Percentiles rank a stretch among this genome's conserved stretches.
Conservation (phyloP, 371 early-diverging fungal genomes). For the Rhizopus microsporus region DNA sequence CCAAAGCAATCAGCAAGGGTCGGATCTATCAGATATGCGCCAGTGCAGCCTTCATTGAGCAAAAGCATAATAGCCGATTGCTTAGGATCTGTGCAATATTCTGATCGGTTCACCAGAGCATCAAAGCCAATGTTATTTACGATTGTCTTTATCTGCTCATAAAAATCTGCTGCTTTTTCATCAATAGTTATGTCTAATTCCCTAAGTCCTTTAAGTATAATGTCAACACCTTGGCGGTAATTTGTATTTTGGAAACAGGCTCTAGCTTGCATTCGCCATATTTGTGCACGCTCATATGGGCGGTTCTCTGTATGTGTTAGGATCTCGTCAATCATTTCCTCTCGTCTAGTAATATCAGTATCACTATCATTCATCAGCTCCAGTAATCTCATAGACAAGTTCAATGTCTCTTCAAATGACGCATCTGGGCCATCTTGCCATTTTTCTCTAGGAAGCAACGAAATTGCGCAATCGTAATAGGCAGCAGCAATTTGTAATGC, state of each 20-base stretch:
- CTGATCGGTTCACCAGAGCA: constrained; percentile 8
- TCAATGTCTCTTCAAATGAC: constrained; percentile 39
- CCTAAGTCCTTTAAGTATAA: constrained; percentile 32
- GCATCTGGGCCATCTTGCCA: constrained; percentile 36
- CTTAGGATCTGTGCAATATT: constrained; percentile 25
- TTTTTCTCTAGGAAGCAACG: constrained; percentile 22
- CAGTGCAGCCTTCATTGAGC: constrained; percentile 40
- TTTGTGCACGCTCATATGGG: constrained; percentile 39
- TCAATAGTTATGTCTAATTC: constrained; percentile 30
- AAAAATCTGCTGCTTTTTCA: constrained; percentile 15
- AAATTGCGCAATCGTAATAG: constrained; percentile 35
- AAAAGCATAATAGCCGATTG: constrained; percentile 37
- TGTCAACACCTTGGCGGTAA: constrained; percentile 32
- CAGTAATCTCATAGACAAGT: constrained; percentile 35
- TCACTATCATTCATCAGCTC: constrained; percentile 28
- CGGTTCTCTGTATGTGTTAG: constrained; percentile 28
- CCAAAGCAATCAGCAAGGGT: constrained; percentile 37
- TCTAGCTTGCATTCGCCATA: constrained; percentile 39
- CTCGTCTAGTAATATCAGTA: background rate
- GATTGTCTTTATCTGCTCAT: constrained; percentile 21
- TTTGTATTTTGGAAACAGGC: constrained; percentile 38
- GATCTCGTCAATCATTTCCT: constrained; percentile 25
- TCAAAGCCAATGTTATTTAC: constrained; percentile 27
- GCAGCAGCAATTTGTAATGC: constrained; percentile 32
- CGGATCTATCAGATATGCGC: constrained; percentile 46